A percentile compares a stretch with the other conserved stretches of the same genome.
These are phyloP conservation scores for Entomortierella chlamydospora DNA, from an alignment of 192 early-diverging fungal species.

Conservation along the genomic window DNA sequence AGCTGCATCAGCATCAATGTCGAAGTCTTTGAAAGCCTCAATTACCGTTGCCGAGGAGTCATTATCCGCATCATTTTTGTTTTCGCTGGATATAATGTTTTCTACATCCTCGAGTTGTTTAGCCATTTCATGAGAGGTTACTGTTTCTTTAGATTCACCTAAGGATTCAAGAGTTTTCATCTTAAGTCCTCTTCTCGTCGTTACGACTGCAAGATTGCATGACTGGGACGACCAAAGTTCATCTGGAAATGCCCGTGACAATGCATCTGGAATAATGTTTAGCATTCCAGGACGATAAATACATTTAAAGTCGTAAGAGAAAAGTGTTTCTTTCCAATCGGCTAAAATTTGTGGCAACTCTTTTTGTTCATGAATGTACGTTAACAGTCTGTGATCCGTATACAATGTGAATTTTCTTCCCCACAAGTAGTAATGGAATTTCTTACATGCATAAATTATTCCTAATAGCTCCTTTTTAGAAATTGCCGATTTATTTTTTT, in stretches of 20 bases:
- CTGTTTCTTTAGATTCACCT: too few species aligned
- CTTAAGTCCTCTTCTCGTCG: too few species aligned
- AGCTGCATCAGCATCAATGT: too few species aligned
- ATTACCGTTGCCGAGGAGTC: too few species aligned
- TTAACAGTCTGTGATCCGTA: conserved; percentile 50
- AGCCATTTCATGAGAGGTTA: too few species aligned
- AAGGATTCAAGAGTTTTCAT: too few species aligned
- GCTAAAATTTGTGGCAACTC: conserved; percentile 22
- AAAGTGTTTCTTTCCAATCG: conserved; percentile 42
- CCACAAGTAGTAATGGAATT: conserved; percentile 55
- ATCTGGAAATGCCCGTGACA: conserved; percentile 31
- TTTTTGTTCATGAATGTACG: conserved; percentile 30
- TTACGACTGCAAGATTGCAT: too few species aligned
- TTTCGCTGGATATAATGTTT: too few species aligned
- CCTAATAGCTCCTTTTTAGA: conserved; percentile 49
- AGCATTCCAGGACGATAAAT: conserved; percentile 27
- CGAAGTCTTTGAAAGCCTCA: too few species aligned
- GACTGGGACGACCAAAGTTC: conserved; percentile 1
- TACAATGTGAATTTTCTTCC: conserved; percentile 49
- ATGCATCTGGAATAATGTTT: conserved; percentile 48
- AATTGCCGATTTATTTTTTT: too few species aligned
- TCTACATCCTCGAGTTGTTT: too few species aligned
- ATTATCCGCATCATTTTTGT: too few species aligned
- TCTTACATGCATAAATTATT: conserved; percentile 33
- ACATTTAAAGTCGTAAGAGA: conserved; percentile 34